Base-by-base conservation (phyloP, 2,329 filamentous ascomycete species). In the Penicillium sp. region DNA sequence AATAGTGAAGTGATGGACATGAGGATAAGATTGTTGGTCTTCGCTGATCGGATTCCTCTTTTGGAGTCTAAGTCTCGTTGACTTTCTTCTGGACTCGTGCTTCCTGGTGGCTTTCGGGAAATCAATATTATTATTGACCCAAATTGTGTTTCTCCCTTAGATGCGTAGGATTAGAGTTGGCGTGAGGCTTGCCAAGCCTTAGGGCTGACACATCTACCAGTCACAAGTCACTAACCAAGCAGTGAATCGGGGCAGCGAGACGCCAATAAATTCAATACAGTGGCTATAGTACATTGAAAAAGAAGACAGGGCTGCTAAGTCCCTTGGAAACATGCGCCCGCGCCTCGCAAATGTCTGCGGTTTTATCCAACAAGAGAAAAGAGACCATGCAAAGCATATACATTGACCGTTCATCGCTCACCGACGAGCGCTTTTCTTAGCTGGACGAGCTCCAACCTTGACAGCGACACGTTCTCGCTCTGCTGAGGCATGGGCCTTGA, bases 321-420 rank as follows among this genome's bases (percentile, higher is more conserved):
- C 50, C 47, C 48, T 54, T 50, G 47, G 31, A 43, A 56, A 46
- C 45, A 50, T 61, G 53, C 59, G 59, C 59, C 53, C 54, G 54
- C 55, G 54, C 57, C 51, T 54, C 47, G 45, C 50, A 51, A 51
- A 58, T 59, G 55, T 57, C 48, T 56, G 49, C 48, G 53, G 39
- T 47, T 50, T 50, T 44, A 34, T 45, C 50, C 45, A 50, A 46
- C 38, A 42, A 38, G 42, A 44, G 38, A 44, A 50, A 40, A 51
- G 41, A 48, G 40, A 44, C 34, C 35, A 48, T 44, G 41, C 44
- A 45, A 44, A 44, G 40, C 42, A 42, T 48, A 42, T 50, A 52
- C 47, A 54, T 32, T 35, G 34, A 39, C 39, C 26, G 12, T 26
- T 28, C 30, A 16, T 30, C 30, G 13, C 41, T 54, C 33, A 55